A percentile compares a stretch with the other conserved stretches of the same genome.
Conservation (phyloP, 1,284 basidiomycete species). For the Ganoderma lucidum region DNA sequence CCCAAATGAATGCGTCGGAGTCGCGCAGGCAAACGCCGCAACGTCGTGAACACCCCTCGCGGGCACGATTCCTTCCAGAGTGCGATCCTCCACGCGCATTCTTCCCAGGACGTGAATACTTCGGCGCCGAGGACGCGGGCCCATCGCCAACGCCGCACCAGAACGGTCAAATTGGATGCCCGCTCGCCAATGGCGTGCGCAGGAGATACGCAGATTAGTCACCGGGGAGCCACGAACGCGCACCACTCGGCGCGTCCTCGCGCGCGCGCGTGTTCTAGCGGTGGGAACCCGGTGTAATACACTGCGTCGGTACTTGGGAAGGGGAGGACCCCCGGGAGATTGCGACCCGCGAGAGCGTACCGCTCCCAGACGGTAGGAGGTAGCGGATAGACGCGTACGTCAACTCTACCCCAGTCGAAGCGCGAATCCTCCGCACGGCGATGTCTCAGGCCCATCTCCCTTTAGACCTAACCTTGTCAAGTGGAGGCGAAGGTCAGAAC, state of each 20-base stretch:
- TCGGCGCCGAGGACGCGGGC: not conserved
- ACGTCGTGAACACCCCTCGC: not conserved
- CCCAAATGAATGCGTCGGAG: not conserved
- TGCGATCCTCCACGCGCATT: not conserved
- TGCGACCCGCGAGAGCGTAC: not conserved
- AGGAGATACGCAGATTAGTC: not conserved
- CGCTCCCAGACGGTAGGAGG: not conserved
- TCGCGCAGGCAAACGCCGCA: not conserved
- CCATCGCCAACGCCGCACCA: slow-evolving; percentile 2
- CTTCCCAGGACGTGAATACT: not conserved
- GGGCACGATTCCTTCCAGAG: not conserved
- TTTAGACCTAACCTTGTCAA: not conserved
- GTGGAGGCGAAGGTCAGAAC: slow-evolving; percentile 6
- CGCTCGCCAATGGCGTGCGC: not conserved
- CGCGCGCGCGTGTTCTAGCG: slow-evolving; percentile 1
- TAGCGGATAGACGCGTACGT: not conserved
- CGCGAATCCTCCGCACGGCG: not conserved
- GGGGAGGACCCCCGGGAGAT: not conserved
- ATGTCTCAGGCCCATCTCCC: not conserved
- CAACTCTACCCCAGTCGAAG: slow-evolving; percentile 2
- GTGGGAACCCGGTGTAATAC: not conserved
- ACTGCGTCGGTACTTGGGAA: not conserved
- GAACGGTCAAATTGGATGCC: not conserved
- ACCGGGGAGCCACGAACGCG: not conserved
- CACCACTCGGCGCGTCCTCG: not conserved